Conservation (phyloP, 306 rosid species). For the Prunus armeniaca region DNA sequence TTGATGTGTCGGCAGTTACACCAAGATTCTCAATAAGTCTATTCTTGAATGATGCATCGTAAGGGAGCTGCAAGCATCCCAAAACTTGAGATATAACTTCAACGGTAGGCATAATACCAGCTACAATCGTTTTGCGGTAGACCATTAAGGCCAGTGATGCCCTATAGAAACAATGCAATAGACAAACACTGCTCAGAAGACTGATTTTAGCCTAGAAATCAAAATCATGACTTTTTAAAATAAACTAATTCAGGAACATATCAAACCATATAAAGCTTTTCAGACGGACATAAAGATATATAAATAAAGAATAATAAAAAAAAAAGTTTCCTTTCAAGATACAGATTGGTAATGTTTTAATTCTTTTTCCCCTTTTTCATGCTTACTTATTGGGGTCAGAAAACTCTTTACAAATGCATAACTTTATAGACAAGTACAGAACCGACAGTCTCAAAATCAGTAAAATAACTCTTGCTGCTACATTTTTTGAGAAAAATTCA, state of each 20-base stretch:
- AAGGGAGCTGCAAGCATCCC: constrained; percentile 90
- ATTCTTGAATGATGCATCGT: constrained; percentile 47
- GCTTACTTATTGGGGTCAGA: not conserved
- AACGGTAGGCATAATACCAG: constrained; percentile 63
- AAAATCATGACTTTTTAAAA: not conserved
- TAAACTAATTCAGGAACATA: not conserved
- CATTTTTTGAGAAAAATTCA: not conserved
- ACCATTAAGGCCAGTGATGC: constrained; percentile 76
- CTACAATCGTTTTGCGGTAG: constrained; percentile 69
- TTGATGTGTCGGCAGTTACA: constrained; percentile 48
- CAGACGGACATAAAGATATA: not conserved
- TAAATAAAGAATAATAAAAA: not conserved
- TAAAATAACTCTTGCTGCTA: not conserved
- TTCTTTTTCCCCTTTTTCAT: not conserved
- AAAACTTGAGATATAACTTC: constrained; percentile 74
- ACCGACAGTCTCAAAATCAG: constrained; percentile 14
- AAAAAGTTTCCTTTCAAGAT: not conserved
- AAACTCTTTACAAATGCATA: not conserved
- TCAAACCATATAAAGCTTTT: not conserved
- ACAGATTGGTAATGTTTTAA: not conserved
- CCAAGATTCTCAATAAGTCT: constrained; percentile 73
- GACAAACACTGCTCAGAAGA: constrained; percentile 19
- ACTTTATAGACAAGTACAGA: not conserved
- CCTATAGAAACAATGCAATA: constrained; percentile 47
- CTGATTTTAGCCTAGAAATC: constrained; percentile 29